phyloP scores from a whole-genome alignment of 2,329 filamentous ascomycete species.

The Shiraia bambusicola region DNA sequence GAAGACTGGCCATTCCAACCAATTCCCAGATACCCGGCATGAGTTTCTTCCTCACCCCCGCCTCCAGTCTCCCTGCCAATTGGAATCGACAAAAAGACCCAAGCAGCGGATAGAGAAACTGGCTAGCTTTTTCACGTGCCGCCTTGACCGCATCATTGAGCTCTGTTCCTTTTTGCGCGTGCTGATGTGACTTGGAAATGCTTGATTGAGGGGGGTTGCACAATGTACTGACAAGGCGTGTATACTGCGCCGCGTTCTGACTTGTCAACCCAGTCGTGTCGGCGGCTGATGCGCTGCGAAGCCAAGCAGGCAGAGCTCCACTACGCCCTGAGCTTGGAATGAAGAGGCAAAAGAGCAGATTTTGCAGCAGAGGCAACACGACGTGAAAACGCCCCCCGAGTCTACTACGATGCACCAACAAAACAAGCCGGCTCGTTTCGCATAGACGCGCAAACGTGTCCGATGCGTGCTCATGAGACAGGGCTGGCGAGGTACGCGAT shows the following conservation, averaged over 20 bases:
- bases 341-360: conserved; percentile 59
- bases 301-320: conserved; percentile 36
- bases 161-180: conserved; percentile 31
- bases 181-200: conserved; percentile 48
- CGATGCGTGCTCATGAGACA: conserved; percentile 30
- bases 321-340: conserved; percentile 43
- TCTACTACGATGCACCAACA: conserved; percentile 60
- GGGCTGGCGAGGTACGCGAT: conserved; percentile 33
- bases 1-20: conserved; percentile 34
- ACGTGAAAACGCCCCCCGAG: conserved; percentile 63
- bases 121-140: conserved; percentile 58
- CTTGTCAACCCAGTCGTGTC: conserved; percentile 32
- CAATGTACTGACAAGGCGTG: conserved; percentile 60
- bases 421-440: conserved; percentile 53
- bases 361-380: conserved; percentile 57
- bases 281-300: conserved; percentile 16
- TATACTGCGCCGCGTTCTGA: conserved; percentile 53
- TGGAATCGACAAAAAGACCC: conserved; percentile 58
- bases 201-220: conserved; percentile 63
- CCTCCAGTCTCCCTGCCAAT: conserved; percentile 51
- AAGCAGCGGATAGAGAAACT: conserved; percentile 60
- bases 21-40: conserved; percentile 57
- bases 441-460: conserved; percentile 58
- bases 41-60: conserved; percentile 57
- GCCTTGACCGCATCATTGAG: conserved; percentile 63